Percentiles rank a stretch among this genome's conserved stretches.
phyloP scores from a whole-genome alignment of 1,284 basidiomycete species.

The Fistulina hepatica region DNA sequence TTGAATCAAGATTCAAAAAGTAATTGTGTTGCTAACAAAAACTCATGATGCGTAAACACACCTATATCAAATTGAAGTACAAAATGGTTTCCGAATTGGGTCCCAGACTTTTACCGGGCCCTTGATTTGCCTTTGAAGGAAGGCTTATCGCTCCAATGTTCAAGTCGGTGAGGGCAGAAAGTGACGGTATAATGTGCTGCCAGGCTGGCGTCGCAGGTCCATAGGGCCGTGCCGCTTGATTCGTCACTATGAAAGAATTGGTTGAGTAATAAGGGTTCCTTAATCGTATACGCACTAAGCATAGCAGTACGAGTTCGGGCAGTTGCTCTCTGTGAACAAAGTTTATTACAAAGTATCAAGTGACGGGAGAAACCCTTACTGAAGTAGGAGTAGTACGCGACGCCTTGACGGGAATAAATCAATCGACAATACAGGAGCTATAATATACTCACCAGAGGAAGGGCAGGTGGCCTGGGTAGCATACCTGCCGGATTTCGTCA shows the following conservation, averaged over 20 bases:
- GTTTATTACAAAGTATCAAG: conserved; percentile 2
- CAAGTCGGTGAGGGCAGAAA: no score
- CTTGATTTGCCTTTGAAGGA: no score
- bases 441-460: conserved; percentile 27
- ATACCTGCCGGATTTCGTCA: no score
- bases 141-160: no score
- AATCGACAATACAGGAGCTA: conserved; percentile 20
- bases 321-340: conserved; percentile 14
- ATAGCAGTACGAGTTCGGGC: not conserved
- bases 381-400: conserved; percentile 35
- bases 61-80: no score
- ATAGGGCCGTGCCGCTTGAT: not conserved
- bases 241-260: no score
- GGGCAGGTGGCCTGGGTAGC: conserved; percentile 34
- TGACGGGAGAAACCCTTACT: conserved; percentile 21
- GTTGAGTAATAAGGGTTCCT: no score
- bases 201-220: conserved; percentile 1
- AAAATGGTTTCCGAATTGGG: no score
- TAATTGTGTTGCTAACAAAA: no score
- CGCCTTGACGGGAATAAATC: conserved; percentile 18
- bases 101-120: no score
- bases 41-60: no score
- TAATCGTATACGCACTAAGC: no score
- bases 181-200: conserved; percentile 37
- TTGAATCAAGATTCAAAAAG: not conserved